phyloP scores from a whole-genome alignment of 495 filamentous ascomycete genomes.

The Neurospora discreta region DNA sequence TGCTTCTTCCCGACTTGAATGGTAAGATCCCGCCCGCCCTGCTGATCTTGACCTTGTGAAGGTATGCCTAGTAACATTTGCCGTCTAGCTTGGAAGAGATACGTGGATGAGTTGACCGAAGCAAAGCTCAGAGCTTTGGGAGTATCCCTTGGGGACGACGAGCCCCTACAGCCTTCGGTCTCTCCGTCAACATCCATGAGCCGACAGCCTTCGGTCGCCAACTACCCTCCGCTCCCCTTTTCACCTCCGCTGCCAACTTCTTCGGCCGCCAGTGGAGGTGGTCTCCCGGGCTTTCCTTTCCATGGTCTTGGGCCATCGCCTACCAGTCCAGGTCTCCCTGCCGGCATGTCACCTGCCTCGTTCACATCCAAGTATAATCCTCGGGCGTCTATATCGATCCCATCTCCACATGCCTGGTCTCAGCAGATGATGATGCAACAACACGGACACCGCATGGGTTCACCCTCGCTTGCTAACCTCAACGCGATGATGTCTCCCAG shows the following conservation, averaged over 20 bases:
- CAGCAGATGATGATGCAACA: conserved; percentile 43
- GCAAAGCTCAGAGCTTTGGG: conserved; percentile 85
- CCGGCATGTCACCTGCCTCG: conserved; percentile 44
- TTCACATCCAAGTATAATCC: conserved; percentile 45
- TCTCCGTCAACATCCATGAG: conserved; percentile 43
- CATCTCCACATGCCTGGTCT: conserved; percentile 41
- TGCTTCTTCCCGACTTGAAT: conserved; percentile 66
- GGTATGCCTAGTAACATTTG: conserved; percentile 9
- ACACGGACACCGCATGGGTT: conserved; percentile 43
- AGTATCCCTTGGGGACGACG: conserved; percentile 65
- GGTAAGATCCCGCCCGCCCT: conserved; percentile 16
- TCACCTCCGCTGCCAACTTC: conserved; percentile 62
- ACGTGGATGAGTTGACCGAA: conserved; percentile 71
- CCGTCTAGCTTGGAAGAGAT: conserved; percentile 62
- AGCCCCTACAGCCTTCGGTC: conserved; percentile 45
- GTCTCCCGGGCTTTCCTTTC: conserved; percentile 49
- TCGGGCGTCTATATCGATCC: conserved; percentile 42
- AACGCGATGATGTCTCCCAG: conserved; percentile 38
- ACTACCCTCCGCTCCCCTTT: conserved; percentile 53
- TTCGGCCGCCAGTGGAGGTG: conserved; percentile 51
- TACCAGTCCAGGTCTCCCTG: conserved; percentile 44
- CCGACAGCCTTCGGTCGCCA: conserved; percentile 47
- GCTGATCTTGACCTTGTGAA: not conserved
- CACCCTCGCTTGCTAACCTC: conserved; percentile 42
- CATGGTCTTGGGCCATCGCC: conserved; percentile 24